Percentiles rank a stretch among this genome's conserved stretches.
Conservation (phyloP, 305 asterid species). For the Rubia peregrina region DNA sequence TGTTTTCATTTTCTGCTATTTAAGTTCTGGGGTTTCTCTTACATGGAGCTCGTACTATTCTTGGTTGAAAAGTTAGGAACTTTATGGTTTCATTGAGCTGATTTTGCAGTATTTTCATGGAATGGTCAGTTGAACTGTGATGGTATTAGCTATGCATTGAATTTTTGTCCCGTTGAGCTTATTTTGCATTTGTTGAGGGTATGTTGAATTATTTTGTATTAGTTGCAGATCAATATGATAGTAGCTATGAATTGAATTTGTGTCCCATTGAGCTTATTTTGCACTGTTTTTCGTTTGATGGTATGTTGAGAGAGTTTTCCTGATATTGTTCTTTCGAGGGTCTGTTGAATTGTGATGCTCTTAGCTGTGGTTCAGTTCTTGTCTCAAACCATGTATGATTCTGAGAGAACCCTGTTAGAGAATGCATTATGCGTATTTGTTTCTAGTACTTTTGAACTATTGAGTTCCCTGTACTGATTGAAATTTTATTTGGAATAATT, state of each 20-base stretch:
- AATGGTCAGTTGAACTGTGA: no score
- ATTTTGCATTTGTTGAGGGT: no score
- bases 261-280: background rate
- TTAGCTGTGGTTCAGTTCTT: background rate
- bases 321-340: background rate
- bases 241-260: background rate
- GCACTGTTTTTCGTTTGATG: background rate
- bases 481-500: background rate
- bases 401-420: background rate
- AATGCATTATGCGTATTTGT: background rate
- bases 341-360: no score
- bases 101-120: no score
- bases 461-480: background rate
- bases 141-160: no score
- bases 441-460: background rate
- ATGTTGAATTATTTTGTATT: no score
- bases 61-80: constrained; percentile 7
- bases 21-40: background rate
- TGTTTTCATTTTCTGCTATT: background rate
- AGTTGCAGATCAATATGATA: no score
- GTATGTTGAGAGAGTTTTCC: no score
- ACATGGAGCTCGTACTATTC: background rate
- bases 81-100: background rate
- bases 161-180: no score
- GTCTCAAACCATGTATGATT: background rate